Evolutionary conservation across 441 rosid genomes (phyloP).

Genomic region (Oxalis stricta): DNA sequence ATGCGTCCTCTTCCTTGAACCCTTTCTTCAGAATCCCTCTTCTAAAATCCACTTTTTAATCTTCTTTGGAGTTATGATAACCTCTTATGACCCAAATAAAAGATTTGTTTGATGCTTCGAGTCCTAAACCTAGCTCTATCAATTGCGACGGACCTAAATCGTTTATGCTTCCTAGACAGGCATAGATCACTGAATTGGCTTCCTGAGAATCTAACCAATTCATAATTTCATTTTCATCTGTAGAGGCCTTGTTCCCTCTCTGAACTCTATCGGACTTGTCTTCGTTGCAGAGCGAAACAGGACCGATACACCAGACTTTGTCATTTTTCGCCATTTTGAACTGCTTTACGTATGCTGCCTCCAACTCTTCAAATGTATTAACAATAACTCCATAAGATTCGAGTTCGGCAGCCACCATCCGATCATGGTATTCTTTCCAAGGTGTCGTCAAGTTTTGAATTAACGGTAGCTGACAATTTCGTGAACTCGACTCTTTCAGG

Average conservation of each 20-base stretch:
- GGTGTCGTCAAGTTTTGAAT: background rate
- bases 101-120: conserved; percentile 11
- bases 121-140: conserved; percentile 13
- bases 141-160: conserved; percentile 2
- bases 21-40: conserved; percentile 6
- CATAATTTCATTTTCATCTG: conserved; percentile 1
- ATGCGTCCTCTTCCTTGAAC: conserved; percentile 3
- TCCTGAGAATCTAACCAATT: conserved; percentile 11
- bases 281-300: conserved; percentile 20
- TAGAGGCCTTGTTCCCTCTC: conserved; percentile 17
- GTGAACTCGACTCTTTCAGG: conserved; percentile 19
- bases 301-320: conserved; percentile 28
- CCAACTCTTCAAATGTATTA: conserved; percentile 27
- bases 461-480: background rate
- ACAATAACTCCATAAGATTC: conserved; percentile 17
- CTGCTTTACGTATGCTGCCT: conserved; percentile 11
- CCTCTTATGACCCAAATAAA: conserved; percentile 13
- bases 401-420: conserved; percentile 2
- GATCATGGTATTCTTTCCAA: background rate
- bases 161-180: conserved; percentile 10
- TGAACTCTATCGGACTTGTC: conserved; percentile 13
- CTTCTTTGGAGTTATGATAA: background rate
- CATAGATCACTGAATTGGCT: conserved; percentile 1
- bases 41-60: conserved; percentile 8
- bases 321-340: conserved; percentile 7